phyloP scores from a whole-genome alignment of 768 basidiomycete genomes.

The Boletus reticulatus region DNA sequence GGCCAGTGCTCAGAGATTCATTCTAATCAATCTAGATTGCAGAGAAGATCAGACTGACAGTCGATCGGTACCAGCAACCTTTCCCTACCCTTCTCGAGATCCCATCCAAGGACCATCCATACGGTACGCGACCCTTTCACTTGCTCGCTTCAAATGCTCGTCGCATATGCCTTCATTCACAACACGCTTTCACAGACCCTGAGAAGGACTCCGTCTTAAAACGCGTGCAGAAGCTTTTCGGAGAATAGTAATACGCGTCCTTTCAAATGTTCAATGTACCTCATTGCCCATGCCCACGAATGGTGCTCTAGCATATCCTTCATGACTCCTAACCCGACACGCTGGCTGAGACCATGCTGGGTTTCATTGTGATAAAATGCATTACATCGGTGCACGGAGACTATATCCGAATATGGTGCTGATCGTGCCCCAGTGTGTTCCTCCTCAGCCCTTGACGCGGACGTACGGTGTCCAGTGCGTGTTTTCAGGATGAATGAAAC shows the following conservation, averaged over 20 bases:
- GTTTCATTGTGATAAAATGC: slow-evolving; percentile 23
- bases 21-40: slow-evolving; percentile 62
- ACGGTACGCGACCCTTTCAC: slow-evolving; percentile 57
- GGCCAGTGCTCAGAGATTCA: slow-evolving; percentile 9
- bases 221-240: slow-evolving; percentile 94
- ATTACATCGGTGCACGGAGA: slow-evolving; percentile 21
- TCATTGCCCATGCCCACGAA: slow-evolving; percentile 9
- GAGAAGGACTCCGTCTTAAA: slow-evolving; percentile 94
- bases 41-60: slow-evolving; percentile 92
- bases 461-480: slow-evolving; percentile 6
- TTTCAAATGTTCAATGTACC: slow-evolving; percentile 11
- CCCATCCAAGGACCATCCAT: slow-evolving; percentile 97
- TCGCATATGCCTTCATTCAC: slow-evolving; percentile 11
- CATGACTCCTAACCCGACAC: slow-evolving; percentile 7
- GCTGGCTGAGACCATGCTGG: slow-evolving; percentile 22
- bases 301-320: slow-evolving; percentile 6
- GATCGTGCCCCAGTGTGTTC: slow-evolving; percentile 9
- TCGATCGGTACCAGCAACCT: slow-evolving; percentile 93
- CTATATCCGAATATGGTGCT: slow-evolving; percentile 13
- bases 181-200: slow-evolving; percentile 60
- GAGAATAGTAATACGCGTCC: slow-evolving; percentile 56
- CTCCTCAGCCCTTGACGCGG: slow-evolving; percentile 10
- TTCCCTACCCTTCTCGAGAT: slow-evolving; percentile 98
- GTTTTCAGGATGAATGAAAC: slow-evolving; percentile 46
- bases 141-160: background rate